phyloP scores from a whole-genome alignment of 1,284 basidiomycete species.

The Microbotryomycetes sp. region DNA sequence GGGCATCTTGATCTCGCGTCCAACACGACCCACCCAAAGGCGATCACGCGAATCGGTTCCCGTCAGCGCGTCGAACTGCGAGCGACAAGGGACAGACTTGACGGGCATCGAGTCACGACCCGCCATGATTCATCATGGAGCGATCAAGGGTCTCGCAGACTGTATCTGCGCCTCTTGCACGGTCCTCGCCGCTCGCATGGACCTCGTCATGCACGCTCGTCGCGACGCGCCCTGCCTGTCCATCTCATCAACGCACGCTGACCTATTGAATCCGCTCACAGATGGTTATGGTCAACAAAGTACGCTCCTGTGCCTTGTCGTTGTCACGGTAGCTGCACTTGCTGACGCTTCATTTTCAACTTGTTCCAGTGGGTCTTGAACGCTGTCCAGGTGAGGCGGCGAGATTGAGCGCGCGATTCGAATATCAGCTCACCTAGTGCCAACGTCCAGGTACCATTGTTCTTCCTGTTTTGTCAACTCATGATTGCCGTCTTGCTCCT shows the following conservation, averaged over 20 bases:
- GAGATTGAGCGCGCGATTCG: background rate
- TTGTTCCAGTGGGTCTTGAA: conserved; percentile 31
- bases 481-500: conserved; percentile 70
- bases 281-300: conserved; percentile 40
- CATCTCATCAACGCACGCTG: background rate
- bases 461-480: conserved; percentile 76
- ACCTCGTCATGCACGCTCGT: background rate
- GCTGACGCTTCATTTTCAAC: conserved; percentile 49
- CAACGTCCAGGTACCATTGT: conserved; percentile 60
- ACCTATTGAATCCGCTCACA: background rate
- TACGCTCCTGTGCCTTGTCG: background rate
- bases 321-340: background rate
- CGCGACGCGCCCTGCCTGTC: background rate
- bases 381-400: conserved; percentile 26
- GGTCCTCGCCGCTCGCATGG: background rate
- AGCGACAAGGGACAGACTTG: too few species aligned
- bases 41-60: conserved; percentile 43
- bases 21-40: conserved; percentile 43
- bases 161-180: background rate
- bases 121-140: too few species aligned
- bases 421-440: conserved; percentile 65
- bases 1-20: background rate
- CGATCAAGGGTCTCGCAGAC: too few species aligned
- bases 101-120: too few species aligned
- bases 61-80: conserved; percentile 61